Percentiles rank a stretch among this genome's conserved stretches.
These are phyloP conservation scores for Trifolium fragiferum DNA, from an alignment of 306 rosid species.

Conservation along the genomic window DNA sequence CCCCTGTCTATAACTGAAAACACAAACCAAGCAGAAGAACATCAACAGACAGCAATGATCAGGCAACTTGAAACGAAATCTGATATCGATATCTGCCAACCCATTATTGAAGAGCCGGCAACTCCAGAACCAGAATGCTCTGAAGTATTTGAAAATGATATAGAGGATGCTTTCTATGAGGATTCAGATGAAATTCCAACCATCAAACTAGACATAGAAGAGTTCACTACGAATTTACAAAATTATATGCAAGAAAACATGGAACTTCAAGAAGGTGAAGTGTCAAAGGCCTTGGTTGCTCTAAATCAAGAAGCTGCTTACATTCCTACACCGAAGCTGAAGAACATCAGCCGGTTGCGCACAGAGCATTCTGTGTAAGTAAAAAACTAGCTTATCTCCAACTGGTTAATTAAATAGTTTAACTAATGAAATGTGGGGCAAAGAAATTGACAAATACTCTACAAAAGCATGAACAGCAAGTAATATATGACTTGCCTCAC, in stretches of 20 bases:
- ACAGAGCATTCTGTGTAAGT: constrained; percentile 99
- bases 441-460: background rate
- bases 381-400: constrained; percentile 37
- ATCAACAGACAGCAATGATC: constrained; percentile 52
- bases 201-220: constrained; percentile 79
- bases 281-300: constrained; percentile 93
- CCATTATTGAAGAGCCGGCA: constrained; percentile 95
- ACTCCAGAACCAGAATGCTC: constrained; percentile 84
- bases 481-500: background rate
- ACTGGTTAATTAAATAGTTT: constrained; percentile 22
- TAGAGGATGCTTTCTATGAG: constrained; percentile 72
- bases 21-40: constrained; percentile 52
- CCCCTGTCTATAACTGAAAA: constrained; percentile 63
- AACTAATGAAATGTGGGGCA: background rate
- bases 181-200: constrained; percentile 85
- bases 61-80: constrained; percentile 45
- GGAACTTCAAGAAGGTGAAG: constrained; percentile 86
- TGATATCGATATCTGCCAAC: constrained; percentile 59
- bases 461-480: background rate
- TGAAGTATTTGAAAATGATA: constrained; percentile 57
- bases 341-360: constrained; percentile 82
- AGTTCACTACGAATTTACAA: constrained; percentile 81
- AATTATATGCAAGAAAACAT: constrained; percentile 82
- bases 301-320: constrained; percentile 77
- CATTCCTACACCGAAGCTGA: constrained; percentile 85